Conservation (phyloP, 345 rosid genomes). For the Eucalyptus leucophloia region DNA sequence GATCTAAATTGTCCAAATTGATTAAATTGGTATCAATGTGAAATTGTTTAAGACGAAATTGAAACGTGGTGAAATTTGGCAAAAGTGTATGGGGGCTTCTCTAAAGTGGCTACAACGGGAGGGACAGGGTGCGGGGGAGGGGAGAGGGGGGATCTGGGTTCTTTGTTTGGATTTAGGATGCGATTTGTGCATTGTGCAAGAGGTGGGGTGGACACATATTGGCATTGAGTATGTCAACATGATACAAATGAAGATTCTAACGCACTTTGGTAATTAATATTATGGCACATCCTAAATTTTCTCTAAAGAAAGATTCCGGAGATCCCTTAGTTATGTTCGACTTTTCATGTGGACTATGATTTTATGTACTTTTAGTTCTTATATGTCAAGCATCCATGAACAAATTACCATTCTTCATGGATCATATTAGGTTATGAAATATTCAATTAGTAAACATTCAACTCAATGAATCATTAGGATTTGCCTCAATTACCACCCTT, state of each 20-base stretch:
- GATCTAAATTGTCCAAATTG: fast-evolving
- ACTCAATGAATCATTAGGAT: fast-evolving
- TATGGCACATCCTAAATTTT: neutral
- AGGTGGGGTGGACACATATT: neutral
- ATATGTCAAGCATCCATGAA: neutral
- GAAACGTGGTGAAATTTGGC: neutral
- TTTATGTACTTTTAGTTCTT: neutral
- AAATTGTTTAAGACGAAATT: too few relatives aligned
- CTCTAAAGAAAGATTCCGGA: neutral
- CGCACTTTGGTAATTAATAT: neutral
- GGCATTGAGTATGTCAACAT: neutral
- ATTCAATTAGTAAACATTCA: neutral
- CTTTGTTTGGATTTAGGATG: neutral
- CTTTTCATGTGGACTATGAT: neutral
- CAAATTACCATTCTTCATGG: neutral
- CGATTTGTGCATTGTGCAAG: neutral
- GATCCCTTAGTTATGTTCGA: neutral
- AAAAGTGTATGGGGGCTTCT: neutral
- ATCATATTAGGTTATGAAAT: neutral
- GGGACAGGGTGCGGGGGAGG: neutral
- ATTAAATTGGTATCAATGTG: neutral
- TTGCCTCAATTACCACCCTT: too few relatives aligned
- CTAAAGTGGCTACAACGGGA: neutral
- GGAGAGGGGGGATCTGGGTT: neutral
- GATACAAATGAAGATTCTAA: neutral